Conservation (phyloP, 2,329 filamentous ascomycete species). For the Elsinoe perseae region DNA sequence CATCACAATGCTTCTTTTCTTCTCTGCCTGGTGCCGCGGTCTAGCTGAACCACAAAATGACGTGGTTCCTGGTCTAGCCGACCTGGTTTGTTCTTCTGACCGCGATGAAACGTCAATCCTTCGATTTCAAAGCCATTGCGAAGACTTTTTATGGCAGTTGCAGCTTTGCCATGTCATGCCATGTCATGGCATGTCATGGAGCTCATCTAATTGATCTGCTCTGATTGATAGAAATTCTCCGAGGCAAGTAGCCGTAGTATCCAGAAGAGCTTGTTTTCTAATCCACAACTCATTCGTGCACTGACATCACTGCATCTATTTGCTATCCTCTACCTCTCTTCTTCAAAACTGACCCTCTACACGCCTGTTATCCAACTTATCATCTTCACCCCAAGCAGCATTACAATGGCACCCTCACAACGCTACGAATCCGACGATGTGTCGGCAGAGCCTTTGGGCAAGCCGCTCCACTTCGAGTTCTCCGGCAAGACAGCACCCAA, state of each 20-base stretch:
- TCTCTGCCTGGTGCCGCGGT: neutral
- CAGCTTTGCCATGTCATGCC: neutral
- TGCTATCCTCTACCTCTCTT: neutral
- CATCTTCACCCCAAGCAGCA: neutral
- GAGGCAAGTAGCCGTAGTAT: neutral
- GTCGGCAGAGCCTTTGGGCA: constrained; percentile 34
- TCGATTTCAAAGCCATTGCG: constrained; percentile 12
- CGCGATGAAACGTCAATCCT: neutral
- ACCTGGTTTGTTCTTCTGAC: neutral
- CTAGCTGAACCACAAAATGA: neutral
- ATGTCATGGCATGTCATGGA: constrained; percentile 3
- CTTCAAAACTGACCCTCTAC: neutral
- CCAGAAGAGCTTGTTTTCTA: neutral
- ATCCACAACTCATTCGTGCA: neutral
- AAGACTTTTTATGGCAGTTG: constrained; percentile 1
- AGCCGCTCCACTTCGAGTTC: constrained; percentile 40
- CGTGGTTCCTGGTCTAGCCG: constrained; percentile 12
- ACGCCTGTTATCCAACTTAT: neutral
- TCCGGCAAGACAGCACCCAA: constrained; percentile 52
- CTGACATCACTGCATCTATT: constrained; percentile 4
- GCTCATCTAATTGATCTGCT: neutral
- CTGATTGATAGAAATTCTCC: constrained; percentile 6
- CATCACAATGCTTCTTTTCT: neutral
- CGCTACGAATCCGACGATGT: constrained; percentile 36
- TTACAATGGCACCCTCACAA: constrained; percentile 31